Conservation (phyloP, 306 rosid genomes). For the Inga leiocalycina region DNA sequence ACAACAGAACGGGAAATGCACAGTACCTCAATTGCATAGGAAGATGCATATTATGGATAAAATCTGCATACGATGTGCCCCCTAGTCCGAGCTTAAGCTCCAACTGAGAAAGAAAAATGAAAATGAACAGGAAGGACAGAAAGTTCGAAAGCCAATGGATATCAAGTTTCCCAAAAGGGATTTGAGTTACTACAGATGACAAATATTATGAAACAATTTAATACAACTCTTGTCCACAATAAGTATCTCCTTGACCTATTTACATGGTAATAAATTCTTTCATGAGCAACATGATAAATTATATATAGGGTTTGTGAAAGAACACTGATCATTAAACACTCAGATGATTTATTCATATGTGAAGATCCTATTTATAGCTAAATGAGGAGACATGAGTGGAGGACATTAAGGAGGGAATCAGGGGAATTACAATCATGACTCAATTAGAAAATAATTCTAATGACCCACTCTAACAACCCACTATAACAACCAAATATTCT, state of each 20-base stretch:
- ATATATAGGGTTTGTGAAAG: not conserved
- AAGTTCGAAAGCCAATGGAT: slow-evolving; percentile 30
- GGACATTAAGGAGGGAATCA: too few relatives aligned
- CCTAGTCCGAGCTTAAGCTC: slow-evolving; percentile 96
- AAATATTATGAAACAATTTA: not conserved
- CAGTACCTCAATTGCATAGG: slow-evolving; percentile 96
- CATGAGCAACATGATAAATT: not conserved
- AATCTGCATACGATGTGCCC: slow-evolving; percentile 93
- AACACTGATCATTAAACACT: too few relatives aligned
- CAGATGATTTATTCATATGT: too few relatives aligned
- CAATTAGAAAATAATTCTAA: too few relatives aligned
- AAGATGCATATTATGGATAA: slow-evolving; percentile 72
- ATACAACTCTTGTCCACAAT: not conserved
- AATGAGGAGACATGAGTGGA: too few relatives aligned
- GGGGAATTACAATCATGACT: too few relatives aligned
- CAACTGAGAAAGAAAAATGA: slow-evolving; percentile 54
- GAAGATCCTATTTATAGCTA: too few relatives aligned
- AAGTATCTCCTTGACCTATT: not conserved
- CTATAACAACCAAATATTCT: too few relatives aligned
- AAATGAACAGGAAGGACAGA: not conserved
- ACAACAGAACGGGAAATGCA: slow-evolving; percentile 17
- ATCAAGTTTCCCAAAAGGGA: not conserved
- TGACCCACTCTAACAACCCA: too few relatives aligned
- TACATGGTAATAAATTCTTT: not conserved
- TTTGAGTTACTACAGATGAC: not conserved